Evolutionary conservation across 371 early-diverging fungal genomes (phyloP).

Genomic region (Rhizopus arrhizus): DNA sequence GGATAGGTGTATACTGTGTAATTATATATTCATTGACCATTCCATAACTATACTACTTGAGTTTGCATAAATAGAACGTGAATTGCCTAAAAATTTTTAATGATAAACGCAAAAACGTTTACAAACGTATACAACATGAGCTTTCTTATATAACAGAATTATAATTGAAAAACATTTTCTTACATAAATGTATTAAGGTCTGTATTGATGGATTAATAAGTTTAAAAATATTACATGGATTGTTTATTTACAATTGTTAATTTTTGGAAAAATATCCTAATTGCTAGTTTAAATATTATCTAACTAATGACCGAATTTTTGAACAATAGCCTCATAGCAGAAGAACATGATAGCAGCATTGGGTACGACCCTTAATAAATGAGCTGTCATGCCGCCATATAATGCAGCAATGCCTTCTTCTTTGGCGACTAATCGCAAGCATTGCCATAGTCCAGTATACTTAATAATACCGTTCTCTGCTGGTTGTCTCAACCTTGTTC

Average conservation of each 20-base stretch:
- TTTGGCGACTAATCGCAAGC: constrained; percentile 66
- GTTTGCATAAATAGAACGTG: no score
- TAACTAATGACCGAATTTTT: constrained; percentile 43
- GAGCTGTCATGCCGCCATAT: constrained; percentile 95
- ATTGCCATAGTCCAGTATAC: constrained; percentile 81
- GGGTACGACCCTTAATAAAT: constrained; percentile 93
- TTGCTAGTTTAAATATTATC: not conserved
- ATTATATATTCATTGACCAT: no score
- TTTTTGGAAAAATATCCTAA: not conserved
- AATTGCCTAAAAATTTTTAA: no score
- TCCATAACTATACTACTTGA: no score
- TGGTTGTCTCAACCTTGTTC: constrained; percentile 84
- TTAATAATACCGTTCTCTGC: constrained; percentile 65
- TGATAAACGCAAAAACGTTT: no score
- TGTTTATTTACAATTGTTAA: constrained; percentile 5
- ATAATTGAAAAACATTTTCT: no score
- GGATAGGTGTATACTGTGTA: no score
- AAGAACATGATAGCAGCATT: constrained; percentile 96
- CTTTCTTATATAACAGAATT: no score
- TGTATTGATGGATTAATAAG: not conserved
- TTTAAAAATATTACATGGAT: not conserved
- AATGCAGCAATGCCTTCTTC: constrained; percentile 89
- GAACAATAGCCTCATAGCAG: constrained; percentile 84
- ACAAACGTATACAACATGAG: no score
- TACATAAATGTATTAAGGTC: not conserved